Evolutionary conservation across 1,284 basidiomycete genomes (phyloP), one percentile per base, ranked within the genome.

Genomic region (Moniliella sp.): DNA sequence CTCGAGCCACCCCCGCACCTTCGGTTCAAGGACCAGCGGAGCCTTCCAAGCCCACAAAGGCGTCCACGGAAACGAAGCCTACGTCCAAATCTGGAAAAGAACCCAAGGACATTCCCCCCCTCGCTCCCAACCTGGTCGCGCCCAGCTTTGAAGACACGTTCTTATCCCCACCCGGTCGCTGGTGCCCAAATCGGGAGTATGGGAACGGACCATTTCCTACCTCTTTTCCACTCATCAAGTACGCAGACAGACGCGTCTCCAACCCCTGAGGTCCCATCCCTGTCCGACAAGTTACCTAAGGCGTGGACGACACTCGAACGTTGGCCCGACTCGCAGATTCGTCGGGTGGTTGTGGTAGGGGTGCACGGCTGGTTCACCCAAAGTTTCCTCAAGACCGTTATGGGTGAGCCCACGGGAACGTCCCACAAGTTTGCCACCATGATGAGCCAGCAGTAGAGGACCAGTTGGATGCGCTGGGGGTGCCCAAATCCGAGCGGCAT

Each of bases 61-160:
- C n/a, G n/a, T n/a, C n/a, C n/a, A n/a, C n/a, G n/a, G n/a, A n/a
- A n/a, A n/a, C n/a, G n/a, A n/a, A n/a, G n/a, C n/a, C n/a, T n/a
- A n/a, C n/a, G n/a, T n/a, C n/a, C n/a, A n/a, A n/a, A n/a, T n/a
- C n/a, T n/a, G n/a, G n/a, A n/a, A n/a, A n/a, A n/a, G n/a, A n/a
- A n/a, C n/a, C n/a, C n/a, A n/a, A n/a, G n/a, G n/a, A n/a, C n/a
- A n/a, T n/a, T n/a, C n/a, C n/a, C n/a, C n/a, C n/a, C n/a, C n/a
- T n/a, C n/a, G n/a, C n/a, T n/a, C 77, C 78, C 0, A 93, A 91
- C 52, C 69, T 88, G 11, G 74, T 94, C 9, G 67, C 94, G 4
- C 88, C 88, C 0, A 75, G 75, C 0, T 94, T 88, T 71, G 65
- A 69, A 3, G 80, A 86, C 46, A 83, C 76, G 0, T 97, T 97